phyloP scores from a whole-genome alignment of 345 rosid species.

The Rhizophora apiculata region DNA sequence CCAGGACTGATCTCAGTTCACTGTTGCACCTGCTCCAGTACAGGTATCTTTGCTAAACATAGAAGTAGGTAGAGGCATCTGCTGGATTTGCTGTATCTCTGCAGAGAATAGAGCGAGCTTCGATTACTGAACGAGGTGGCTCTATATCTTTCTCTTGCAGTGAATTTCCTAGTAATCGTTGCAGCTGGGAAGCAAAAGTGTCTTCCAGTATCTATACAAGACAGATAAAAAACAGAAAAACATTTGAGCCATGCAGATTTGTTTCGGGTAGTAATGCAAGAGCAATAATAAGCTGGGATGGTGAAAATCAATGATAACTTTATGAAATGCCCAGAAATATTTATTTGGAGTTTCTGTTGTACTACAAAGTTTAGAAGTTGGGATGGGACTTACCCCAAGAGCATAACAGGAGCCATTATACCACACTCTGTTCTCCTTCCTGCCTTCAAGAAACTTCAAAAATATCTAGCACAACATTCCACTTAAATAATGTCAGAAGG shows the following conservation, averaged over 20 bases:
- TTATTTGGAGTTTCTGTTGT: no score
- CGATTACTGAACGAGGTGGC: conserved; percentile 84
- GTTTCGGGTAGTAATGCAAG: background rate
- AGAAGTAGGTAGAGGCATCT: conserved; percentile 63
- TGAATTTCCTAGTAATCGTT: conserved; percentile 74
- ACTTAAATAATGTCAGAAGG: background rate
- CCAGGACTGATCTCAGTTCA: no score
- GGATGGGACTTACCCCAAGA: conserved; percentile 68
- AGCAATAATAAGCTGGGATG: no score
- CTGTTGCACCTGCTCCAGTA: no score
- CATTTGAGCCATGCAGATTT: background rate
- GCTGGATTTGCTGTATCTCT: conserved; percentile 65
- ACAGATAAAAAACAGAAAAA: background rate
- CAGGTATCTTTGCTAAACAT: conserved; percentile 32
- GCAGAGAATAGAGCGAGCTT: conserved; percentile 95
- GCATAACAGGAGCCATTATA: conserved; percentile 91
- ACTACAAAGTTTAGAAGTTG: background rate
- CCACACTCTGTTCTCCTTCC: conserved; percentile 88
- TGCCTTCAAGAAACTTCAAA: conserved; percentile 87
- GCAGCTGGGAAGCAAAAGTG: conserved; percentile 94
- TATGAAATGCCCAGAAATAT: no score
- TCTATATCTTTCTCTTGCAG: conserved; percentile 87
- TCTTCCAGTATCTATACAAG: conserved; percentile 73
- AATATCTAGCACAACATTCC: conserved; percentile 42
- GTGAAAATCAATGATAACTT: no score